Evolutionary conservation across 2,329 filamentous ascomycete genomes (phyloP), one percentile per base, ranked within the genome.

Genomic region (Fusarium sp.): DNA sequence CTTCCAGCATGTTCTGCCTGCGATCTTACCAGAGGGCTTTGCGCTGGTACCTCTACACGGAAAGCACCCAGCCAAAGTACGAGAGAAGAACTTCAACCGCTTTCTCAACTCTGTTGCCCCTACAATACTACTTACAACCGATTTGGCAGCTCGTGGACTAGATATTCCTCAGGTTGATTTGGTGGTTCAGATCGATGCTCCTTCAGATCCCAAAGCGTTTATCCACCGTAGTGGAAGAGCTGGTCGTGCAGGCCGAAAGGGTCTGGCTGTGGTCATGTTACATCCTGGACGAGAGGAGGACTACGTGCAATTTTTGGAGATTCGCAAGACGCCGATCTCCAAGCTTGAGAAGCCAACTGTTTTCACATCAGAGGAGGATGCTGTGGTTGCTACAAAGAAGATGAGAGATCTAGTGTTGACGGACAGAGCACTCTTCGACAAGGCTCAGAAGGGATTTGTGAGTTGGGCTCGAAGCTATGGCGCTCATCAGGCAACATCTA

Each of bases 121-220:
- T 0, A 92, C 93, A 4, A 88, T 99, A 39, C 90, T 99, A 17
- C 86, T 99, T 12, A 98, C 96, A 12, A 98, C 96, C 24, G 96
- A 98, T 80, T 91, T 98, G 33, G 94, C 96, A 6, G 94, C 96
- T 6, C 90, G 96, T 69, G 96, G 96, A 20, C 88, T 98, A 9
- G 96, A 98, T 80, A 96, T 98, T 62, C 95, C 95, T 0, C 91
- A 95, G 64, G 95, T 98, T 44, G 96, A 98, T 80, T 87, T 98
- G 4, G 95, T 98, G 9, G 89, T 98, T 2, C 96, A 98, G 80
- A 87, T 98, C 48, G 95, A 98, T 80, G 93, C 78, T 83, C 94
- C 79, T 3, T 94, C 92, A 45, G 95, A 98, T 77, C 94, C 95
- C 0, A 98, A 98, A 81, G 95, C 93, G 17, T 98, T 98, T 79